Evolutionary conservation across 176 grass and related monocot species (phyloP), one percentile per base, ranked within the genome.

Genomic region (Tillandsia leiboldiana): DNA sequence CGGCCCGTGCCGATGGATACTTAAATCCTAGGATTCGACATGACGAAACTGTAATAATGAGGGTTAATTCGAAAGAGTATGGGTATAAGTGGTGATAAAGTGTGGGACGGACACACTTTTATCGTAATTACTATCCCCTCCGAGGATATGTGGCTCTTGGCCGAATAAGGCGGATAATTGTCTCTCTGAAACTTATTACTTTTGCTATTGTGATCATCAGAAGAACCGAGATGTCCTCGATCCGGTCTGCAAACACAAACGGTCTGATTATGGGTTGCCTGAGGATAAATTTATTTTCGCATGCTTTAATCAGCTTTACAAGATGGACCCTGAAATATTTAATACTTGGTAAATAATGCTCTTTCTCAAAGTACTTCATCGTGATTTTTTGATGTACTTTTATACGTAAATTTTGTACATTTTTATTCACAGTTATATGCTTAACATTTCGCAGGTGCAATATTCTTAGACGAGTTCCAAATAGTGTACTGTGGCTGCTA

Each of bases 241-340:
- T 61, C 79, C 86, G 24, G 12, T 82, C 12, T 84, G 83, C 26
- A 83, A 67, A 53, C 90, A 95, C 71, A 87, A 90, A 81, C 81
- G 90, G 64, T 75, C 90, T 17, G 86, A 95, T 75, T 95, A 95
- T 79, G 86, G 86, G 22, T 73, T 95, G 73, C 86, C 90, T 1
- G 83, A 87, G 18, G 78, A 95, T 87, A 95, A 90, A 73, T 79
- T 95, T 79, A 84, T 95, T 76, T 95, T 95, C 79, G 90, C 90
- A 53, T 95, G 90, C 77, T 95, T 95, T 81, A 95, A 88, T 79
- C 90, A 95, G 75, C 83, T 95, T 81, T 95, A 95, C 61, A 95
- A 95, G 78, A 95, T 95, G 90, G 90, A 95, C 70, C 90, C 90
- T 73, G 90, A 89, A 73, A 84, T 95, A 84, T 90, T 89, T 77